Percentiles rank a stretch among this genome's conserved stretches.
Evolutionary conservation across 352 stramenopile genomes (phyloP).

Genomic region (Phytophthora niederhauseri): DNA sequence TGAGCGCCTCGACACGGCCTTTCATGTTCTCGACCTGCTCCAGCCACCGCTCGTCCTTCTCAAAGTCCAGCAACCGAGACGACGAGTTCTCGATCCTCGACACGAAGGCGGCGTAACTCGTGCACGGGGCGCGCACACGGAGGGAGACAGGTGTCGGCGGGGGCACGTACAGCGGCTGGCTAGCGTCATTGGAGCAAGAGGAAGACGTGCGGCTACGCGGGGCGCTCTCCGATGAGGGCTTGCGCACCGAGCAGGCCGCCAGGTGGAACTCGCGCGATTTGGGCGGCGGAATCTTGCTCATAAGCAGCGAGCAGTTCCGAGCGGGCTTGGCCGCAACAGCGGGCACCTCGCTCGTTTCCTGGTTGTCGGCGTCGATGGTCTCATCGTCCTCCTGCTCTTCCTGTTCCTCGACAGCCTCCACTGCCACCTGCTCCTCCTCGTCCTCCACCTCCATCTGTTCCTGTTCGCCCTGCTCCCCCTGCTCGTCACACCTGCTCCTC

Average conservation of each 20-base stretch:
- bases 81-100: conserved; percentile 36
- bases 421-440: not conserved
- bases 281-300: conserved; percentile 38
- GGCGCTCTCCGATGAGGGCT: not conserved
- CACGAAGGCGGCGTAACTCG: conserved; percentile 41
- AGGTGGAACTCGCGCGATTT: conserved; percentile 38
- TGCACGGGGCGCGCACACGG: conserved; percentile 25
- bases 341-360: conserved; percentile 21
- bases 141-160: conserved; percentile 31
- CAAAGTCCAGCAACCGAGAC: conserved; percentile 40
- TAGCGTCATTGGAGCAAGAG: conserved; percentile 10
- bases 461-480: not conserved
- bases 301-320: conserved; percentile 5
- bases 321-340: not conserved
- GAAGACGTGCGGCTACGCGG: conserved; percentile 12
- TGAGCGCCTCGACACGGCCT: conserved; percentile 37
- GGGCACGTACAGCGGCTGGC: conserved; percentile 13
- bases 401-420: conserved; percentile 1
- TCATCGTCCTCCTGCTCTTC: not conserved
- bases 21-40: conserved; percentile 40
- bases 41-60: conserved; percentile 43
- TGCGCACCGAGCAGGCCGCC: conserved; percentile 23
- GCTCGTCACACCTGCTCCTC: conserved; percentile 10
- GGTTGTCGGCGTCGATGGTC: conserved; percentile 19
- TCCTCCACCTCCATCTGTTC: conserved; percentile 6